Base-by-base conservation (phyloP, 495 filamentous ascomycete genomes). In the Pyrenula aspistea region DNA sequence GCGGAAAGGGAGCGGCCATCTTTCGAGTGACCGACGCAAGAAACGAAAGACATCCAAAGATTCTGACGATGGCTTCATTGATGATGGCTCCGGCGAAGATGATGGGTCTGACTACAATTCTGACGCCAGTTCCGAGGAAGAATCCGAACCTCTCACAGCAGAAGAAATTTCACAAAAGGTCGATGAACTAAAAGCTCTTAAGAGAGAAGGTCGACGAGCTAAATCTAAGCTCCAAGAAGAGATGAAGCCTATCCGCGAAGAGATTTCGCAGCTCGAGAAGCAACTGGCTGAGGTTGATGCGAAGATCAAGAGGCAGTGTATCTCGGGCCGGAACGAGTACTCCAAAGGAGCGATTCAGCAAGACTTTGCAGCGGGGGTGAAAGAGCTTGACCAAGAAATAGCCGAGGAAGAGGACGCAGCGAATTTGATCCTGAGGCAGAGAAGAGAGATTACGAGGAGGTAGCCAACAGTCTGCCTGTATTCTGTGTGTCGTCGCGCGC, bases 401-500 rank as follows among this genome's bases (percentile, higher is more conserved):
- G 70, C 71, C 4, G 68, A 67, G 20, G 73, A 72, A 57, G 66
- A 70, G 51, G 73, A 77, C 54, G 68, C 68, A 25, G 70, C 65
- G 22, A 73, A 70, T 25, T 77, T 75, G 70, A 78, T 54, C 75
- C 73, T 0, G 65, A 68, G 2, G 54, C 65, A 0, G 70, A 74
- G 2, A 48, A 63, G 25, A 66, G 80, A n/a, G 79, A 85, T 58
- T 86, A 87, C 56, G 65, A 73, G 1, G 64, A 79, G 51, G 62
- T 85, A 2, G 80, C 79, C 0, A 63, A 59, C 1, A 65, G 66
- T 0, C 67, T 87, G 2, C 75, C 76, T 0, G 82, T 86, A 2
- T 87, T 86, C 60, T 85, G 83, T 57, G 79, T 84, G 10, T 80
- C 76, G 15, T 75, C 73, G 50, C 66, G 71, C 31, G 81, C 74